Base-by-base conservation (phyloP, 1,284 basidiomycete genomes). In the Fomitopsis betulina region DNA sequence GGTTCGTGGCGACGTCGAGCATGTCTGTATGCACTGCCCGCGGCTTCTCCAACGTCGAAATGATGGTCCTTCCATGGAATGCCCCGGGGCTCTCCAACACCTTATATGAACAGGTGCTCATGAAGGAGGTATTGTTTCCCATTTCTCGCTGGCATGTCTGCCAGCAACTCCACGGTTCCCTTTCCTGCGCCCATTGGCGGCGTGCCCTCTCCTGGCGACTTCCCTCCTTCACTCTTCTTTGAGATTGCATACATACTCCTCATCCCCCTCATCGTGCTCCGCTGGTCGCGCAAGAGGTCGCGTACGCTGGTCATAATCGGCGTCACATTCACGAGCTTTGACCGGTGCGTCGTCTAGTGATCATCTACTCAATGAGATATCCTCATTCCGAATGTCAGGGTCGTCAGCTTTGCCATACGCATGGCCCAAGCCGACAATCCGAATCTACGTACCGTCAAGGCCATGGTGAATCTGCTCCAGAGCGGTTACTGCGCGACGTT, bases 401-500 rank as follows among this genome's bases (percentile, higher is more conserved):
- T 63, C 3, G 57, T 65, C 1, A 43, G 68, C 1, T 73, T 67
- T 58, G 65, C 65, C 1, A 58, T 75, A 10, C 70, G 74, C 35
- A 68, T 72, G 3, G 56, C 57, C 21, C 65, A 70, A 38, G 63
- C 73, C 2, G 62, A 63, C 19, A 60, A 62, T 15, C 56, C 66
- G 0, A 55, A 50, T 8, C 38, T 63, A 15, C 65, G 65, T 5
- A 59, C 57, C 37, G 64, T 62, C 19, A 47, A 59, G 10, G 61
- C 57, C n/a, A 59, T 75, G 40, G 66, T 65, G 47, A 66, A 65
- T 37, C 74, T 73, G 63, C 62, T 71, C 58, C 73, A 75, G 55
- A 59, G 62, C 7, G 65, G 69, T 1, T 66, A 69, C 30, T 65
- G 64, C 9, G 58, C 68, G 52, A 69, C 65, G 1, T 75, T 68